phyloP scores from a whole-genome alignment of 2,329 filamentous ascomycete species.

The Aspergillus tanneri region DNA sequence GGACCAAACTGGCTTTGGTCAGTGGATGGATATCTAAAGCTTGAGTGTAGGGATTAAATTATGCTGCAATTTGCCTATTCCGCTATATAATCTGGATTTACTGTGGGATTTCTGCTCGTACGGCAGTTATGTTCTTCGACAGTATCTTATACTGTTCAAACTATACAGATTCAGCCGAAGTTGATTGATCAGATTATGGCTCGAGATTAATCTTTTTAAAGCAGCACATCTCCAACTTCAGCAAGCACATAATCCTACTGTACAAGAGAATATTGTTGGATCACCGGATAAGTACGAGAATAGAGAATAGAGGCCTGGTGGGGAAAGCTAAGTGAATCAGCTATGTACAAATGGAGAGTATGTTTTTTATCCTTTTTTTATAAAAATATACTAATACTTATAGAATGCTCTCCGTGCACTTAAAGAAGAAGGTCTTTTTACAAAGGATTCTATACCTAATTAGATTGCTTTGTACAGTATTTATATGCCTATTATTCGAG shows the following conservation, averaged over 20 bases:
- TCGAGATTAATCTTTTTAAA: conserved; percentile 13
- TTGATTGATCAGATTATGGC: conserved; percentile 14
- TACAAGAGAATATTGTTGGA: conserved; percentile 11
- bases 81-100: conserved; percentile 25
- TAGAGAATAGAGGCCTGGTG: conserved; percentile 20
- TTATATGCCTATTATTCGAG: too few species aligned
- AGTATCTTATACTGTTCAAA: conserved; percentile 16
- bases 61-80: conserved; percentile 24
- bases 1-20: conserved; percentile 24
- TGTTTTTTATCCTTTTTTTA: too few species aligned
- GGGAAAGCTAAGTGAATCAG: too few species aligned
- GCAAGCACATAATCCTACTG: conserved; percentile 3
- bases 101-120: conserved; percentile 16
- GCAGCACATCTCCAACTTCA: conserved; percentile 13
- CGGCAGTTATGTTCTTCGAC: conserved; percentile 18
- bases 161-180: conserved; percentile 9
- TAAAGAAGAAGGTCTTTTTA: too few species aligned
- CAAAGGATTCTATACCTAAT: too few species aligned
- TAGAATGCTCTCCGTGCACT: too few species aligned
- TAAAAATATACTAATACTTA: too few species aligned
- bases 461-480: too few species aligned
- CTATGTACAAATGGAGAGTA: too few species aligned
- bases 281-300: conserved; percentile 9
- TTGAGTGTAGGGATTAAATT: conserved; percentile 23
- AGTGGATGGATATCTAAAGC: conserved; percentile 23